A percentile compares a stretch with the other conserved stretches of the same genome.
phyloP scores from a whole-genome alignment of 345 rosid genomes.

The Eucalyptus sp. region DNA sequence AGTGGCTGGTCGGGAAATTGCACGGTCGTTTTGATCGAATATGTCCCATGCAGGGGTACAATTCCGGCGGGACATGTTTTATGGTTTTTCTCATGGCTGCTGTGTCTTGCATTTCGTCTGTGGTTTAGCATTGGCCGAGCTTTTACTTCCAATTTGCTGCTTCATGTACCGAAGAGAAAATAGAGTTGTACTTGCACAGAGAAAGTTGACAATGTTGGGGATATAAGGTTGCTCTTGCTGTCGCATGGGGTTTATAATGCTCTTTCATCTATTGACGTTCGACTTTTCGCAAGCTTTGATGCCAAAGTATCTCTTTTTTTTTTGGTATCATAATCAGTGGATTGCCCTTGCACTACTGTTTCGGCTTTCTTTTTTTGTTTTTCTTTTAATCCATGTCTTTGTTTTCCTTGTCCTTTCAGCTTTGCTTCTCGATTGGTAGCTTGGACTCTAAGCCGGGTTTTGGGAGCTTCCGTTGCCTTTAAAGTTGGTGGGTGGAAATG shows the following conservation, averaged over 20 bases:
- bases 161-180: background rate
- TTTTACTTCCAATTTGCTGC: background rate
- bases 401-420: conserved; percentile 18
- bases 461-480: conserved; percentile 72
- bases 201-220: background rate
- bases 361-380: no score
- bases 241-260: background rate
- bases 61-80: background rate
- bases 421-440: conserved; percentile 71
- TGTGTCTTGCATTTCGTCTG: background rate
- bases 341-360: background rate
- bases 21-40: background rate
- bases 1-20: background rate
- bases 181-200: background rate
- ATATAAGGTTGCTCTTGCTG: background rate
- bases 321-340: background rate
- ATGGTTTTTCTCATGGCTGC: background rate
- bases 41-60: background rate
- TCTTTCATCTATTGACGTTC: background rate
- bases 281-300: background rate
- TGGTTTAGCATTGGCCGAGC: background rate
- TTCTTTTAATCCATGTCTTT: background rate
- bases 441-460: conserved; percentile 61
- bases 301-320: background rate
- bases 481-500: conserved; percentile 96